Evolutionary conservation across 768 basidiomycete genomes (phyloP).

Genomic region (Pisolithus tinctorius): DNA sequence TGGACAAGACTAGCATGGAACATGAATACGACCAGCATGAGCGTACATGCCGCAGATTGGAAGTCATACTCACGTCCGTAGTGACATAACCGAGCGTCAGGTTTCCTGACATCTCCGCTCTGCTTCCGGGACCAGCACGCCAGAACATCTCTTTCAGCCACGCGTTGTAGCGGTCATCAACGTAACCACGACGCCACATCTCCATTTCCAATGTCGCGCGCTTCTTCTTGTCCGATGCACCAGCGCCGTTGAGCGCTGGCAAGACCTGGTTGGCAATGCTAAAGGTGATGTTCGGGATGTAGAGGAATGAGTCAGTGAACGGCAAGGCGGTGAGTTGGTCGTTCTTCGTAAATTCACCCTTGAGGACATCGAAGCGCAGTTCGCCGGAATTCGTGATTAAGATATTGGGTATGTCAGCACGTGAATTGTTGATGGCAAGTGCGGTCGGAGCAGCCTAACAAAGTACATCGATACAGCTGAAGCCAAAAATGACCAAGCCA

Average conservation of each 20-base stretch:
- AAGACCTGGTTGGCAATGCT: slow-evolving; percentile 48
- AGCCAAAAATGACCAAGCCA: neutral
- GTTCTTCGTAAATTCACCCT: slow-evolving; percentile 71
- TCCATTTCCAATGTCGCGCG: slow-evolving; percentile 17
- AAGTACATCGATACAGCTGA: neutral
- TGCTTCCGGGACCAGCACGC: slow-evolving; percentile 29
- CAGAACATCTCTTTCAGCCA: slow-evolving; percentile 58
- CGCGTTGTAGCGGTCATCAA: slow-evolving; percentile 40
- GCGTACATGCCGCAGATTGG: neutral
- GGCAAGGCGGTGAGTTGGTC: slow-evolving; percentile 75
- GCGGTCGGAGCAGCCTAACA: slow-evolving; percentile 46
- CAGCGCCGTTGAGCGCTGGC: slow-evolving; percentile 42
- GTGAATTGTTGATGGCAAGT: slow-evolving; percentile 57
- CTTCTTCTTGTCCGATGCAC: slow-evolving; percentile 30
- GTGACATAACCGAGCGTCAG: slow-evolving; percentile 75
- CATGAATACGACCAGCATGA: neutral
- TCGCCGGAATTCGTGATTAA: slow-evolving; percentile 61
- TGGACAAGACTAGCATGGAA: slow-evolving; percentile 48
- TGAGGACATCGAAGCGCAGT: slow-evolving; percentile 59
- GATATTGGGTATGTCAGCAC: slow-evolving; percentile 52
- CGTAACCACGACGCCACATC: slow-evolving; percentile 38
- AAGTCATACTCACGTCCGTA: slow-evolving; percentile 41
- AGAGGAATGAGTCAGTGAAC: slow-evolving; percentile 59
- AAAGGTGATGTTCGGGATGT: slow-evolving; percentile 48
- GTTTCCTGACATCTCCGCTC: slow-evolving; percentile 34